phyloP scores from a whole-genome alignment of 176 grass and related monocot species.

The Elymus sibiricus region DNA sequence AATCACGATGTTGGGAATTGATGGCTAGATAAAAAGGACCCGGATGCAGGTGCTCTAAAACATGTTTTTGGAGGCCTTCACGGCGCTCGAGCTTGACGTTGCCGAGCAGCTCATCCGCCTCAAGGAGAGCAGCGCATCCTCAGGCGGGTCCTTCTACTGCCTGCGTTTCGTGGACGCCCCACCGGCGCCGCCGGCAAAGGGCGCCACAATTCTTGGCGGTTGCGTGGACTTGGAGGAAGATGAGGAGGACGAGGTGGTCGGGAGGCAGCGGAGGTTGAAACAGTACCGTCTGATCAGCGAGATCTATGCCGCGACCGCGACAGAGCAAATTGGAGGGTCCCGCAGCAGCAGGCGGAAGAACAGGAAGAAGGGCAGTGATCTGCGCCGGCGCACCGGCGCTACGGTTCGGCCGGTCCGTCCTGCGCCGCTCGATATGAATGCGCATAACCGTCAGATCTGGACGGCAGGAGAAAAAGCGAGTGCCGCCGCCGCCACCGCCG shows the following conservation, averaged over 20 bases:
- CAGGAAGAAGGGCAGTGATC: no score
- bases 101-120: slow-evolving; percentile 43
- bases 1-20: no score
- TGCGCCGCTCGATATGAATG: no score
- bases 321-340: slow-evolving; percentile 20
- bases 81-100: slow-evolving; percentile 38
- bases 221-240: slow-evolving; percentile 3
- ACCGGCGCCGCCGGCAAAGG: background rate
- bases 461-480: no score
- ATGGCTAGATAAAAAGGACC: no score
- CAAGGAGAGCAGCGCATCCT: slow-evolving; percentile 33
- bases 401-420: no score
- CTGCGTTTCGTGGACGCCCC: background rate
- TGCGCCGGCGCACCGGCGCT: no score
- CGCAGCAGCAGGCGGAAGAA: slow-evolving; percentile 13
- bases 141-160: background rate
- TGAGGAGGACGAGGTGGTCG: slow-evolving; percentile 15
- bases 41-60: no score
- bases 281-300: slow-evolving; percentile 45
- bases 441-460: no score
- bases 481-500: no score
- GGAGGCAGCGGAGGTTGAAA: slow-evolving; percentile 33
- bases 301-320: slow-evolving; percentile 40
- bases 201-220: background rate
- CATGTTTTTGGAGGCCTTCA: no score